Conservation (phyloP, 805 yeast species). For the Lipomyces mesembrius region DNA sequence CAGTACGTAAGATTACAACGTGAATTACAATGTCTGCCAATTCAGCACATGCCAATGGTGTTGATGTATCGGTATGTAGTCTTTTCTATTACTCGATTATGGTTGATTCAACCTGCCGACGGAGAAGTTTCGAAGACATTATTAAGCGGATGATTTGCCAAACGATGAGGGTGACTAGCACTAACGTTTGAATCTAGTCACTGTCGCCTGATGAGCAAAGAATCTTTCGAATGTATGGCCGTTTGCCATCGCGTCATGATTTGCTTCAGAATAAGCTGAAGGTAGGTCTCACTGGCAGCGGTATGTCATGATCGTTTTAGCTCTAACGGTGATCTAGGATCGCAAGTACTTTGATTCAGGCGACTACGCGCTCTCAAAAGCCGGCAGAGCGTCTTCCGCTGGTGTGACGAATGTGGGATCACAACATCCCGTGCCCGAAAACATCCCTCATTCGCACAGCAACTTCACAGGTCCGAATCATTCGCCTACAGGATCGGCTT, state of each 20-base stretch:
- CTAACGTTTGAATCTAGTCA: slow-evolving; percentile 10
- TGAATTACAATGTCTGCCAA: slow-evolving; percentile 20
- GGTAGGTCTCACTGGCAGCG: slow-evolving; percentile 24
- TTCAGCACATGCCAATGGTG: slow-evolving; percentile 29
- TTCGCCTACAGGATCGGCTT: slow-evolving; percentile 22
- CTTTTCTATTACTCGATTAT: not conserved
- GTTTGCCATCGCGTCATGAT: slow-evolving; percentile 79
- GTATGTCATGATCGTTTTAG: not conserved
- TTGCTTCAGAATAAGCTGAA: slow-evolving; percentile 67
- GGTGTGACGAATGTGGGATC: slow-evolving; percentile 42
- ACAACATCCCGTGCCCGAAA: slow-evolving; percentile 42
- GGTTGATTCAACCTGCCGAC: not conserved
- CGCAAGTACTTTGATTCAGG: slow-evolving; percentile 93
- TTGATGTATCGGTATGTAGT: slow-evolving; percentile 29
- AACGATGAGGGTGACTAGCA: too few relatives aligned
- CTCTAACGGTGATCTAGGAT: slow-evolving; percentile 52
- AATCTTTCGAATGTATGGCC: slow-evolving; percentile 80
- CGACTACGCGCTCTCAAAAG: slow-evolving; percentile 77
- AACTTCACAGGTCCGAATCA: slow-evolving; percentile 19
- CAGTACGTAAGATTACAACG: not conserved
- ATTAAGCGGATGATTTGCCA: too few relatives aligned
- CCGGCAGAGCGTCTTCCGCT: slow-evolving; percentile 46
- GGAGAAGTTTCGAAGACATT: not conserved
- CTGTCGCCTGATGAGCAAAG: slow-evolving; percentile 72
- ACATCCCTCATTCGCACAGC: slow-evolving; percentile 40